Base-by-base conservation (phyloP, 2,329 filamentous ascomycete species). In the Cytospora mali region DNA sequence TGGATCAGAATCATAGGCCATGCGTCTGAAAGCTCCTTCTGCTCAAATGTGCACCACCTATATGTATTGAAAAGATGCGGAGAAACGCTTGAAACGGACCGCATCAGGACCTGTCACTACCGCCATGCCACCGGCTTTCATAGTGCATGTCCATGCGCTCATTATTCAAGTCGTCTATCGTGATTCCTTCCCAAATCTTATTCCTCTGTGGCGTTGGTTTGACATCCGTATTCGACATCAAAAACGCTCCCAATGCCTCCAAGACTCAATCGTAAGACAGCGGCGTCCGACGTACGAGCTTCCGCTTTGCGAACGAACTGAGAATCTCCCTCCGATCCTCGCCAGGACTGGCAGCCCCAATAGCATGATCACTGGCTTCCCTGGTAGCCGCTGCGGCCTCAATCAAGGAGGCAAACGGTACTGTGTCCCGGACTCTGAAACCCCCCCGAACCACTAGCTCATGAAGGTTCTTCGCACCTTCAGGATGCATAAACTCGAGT, bases 251-350 rank as follows among this genome's bases (percentile, higher is more conserved):
- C 27, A 28, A 60, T 29, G 48, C 48, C 35, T 39, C 21, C 6
- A 29, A 48, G 27, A 16, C 48, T 21, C 27, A 48, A 49, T 48
- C 33, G 25, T 60, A 60, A 28, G 54, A 27, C 18, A 59, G 23
- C 10, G 3, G 6, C 23, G 27, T 54, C 58, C 39, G 51, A 6
- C 50, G 58, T 28, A 28, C 39, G 48, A 60, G 4, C 39, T 46
- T 49, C 14, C 50, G 58, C 16, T 21, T 35, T 16, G 21, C 21
- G n/a, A 21, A 16, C 9, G 50, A 54, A 6, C 2, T 11, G 28
- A 49, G 49, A 23, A 33, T 54, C 10, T 54, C 28, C 28, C 6
- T 9, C 18, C 50, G 50, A 18, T 55, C 58, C 49, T 33, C 1
- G 11, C 25, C 28, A 31, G 50, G 28, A 5, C 6, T 18, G 9